Evolutionary conservation across 2,329 filamentous ascomycete genomes (phyloP), one percentile per base, ranked within the genome.

Genomic region (Penicillium sp.): DNA sequence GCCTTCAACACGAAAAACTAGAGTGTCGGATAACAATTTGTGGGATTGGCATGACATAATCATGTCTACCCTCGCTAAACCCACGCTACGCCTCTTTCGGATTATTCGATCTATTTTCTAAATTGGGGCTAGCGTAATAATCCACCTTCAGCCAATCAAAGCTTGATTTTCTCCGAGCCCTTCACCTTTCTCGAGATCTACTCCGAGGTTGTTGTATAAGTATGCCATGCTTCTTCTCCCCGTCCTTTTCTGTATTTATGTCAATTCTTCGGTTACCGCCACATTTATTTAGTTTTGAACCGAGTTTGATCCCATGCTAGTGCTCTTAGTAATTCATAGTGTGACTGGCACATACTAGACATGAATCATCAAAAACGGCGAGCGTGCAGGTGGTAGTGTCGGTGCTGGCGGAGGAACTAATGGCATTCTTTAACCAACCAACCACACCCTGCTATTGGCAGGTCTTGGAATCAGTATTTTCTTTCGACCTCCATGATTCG

Each of bases 41-140:
- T 47, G 50, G 48, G 39, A 44, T 39, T 36, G 19, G 43, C 50
- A 44, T 65, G 36, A 53, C 58, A 52, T 51, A 43, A 34, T 56
- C 53, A 66, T 64, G 58, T 52, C 59, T 60, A 65, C 53, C 63
- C 69, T 68, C 69, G 41, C 40, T 52, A 52, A 52, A 34, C n/a
- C 23, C 5, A n/a, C 40, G 29, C 50, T 52, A 52, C 6, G 10
- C 29, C 50, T 2, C 7, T 52, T 34, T 36, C 5, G 39, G 50
- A 25, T 21, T 27, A 27, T 34, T 21, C 2, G 8, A 21, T 19
- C 2, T n/a, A 33, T 7, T 40, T 50, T 27, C 16, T 16, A 1
- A 4, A 52, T 27, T 27, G 1, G 36, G 39, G 4, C 21, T 52
- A 52, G 50, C 31, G 39, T 13, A 1, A 6, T n/a, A 34, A 27